Conservation (phyloP, 139 green algal species). For the Ettlia oleoabundans region DNA sequence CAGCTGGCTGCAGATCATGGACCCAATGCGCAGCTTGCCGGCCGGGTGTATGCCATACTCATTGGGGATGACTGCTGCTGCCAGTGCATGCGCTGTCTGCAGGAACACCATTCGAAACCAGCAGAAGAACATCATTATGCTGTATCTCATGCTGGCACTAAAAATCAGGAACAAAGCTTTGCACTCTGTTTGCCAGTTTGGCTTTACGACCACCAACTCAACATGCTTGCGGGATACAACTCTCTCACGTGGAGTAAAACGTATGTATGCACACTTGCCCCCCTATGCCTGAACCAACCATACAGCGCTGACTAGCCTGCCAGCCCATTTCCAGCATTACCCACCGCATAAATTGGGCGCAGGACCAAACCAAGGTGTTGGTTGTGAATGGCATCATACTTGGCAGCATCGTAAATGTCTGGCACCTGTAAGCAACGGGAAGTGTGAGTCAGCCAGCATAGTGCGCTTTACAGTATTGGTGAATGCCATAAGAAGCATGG, state of each 20-base stretch:
- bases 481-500: too few relatives aligned
- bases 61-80: slow-evolving; percentile 87
- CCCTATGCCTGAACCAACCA: too few relatives aligned
- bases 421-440: slow-evolving; percentile 87
- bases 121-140: too few relatives aligned
- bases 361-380: slow-evolving; percentile 75
- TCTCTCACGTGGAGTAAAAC: too few relatives aligned
- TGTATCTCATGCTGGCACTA: too few relatives aligned
- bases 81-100: slow-evolving; percentile 75
- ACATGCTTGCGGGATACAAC: too few relatives aligned
- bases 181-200: too few relatives aligned
- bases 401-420: slow-evolving; percentile 94
- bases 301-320: background rate
- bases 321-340: background rate
- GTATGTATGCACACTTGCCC: too few relatives aligned
- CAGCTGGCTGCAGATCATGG: slow-evolving; percentile 76
- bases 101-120: background rate
- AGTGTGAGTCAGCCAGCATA: too few relatives aligned
- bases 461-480: too few relatives aligned
- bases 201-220: too few relatives aligned
- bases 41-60: slow-evolving; percentile 82
- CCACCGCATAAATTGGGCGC: slow-evolving; percentile 69
- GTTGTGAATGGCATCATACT: slow-evolving; percentile 98
- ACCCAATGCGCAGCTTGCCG: slow-evolving; percentile 82
- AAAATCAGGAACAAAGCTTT: too few relatives aligned